Evolutionary conservation across 176 grass and related monocot genomes (phyloP).

Genomic region (Triticum turgidum): DNA sequence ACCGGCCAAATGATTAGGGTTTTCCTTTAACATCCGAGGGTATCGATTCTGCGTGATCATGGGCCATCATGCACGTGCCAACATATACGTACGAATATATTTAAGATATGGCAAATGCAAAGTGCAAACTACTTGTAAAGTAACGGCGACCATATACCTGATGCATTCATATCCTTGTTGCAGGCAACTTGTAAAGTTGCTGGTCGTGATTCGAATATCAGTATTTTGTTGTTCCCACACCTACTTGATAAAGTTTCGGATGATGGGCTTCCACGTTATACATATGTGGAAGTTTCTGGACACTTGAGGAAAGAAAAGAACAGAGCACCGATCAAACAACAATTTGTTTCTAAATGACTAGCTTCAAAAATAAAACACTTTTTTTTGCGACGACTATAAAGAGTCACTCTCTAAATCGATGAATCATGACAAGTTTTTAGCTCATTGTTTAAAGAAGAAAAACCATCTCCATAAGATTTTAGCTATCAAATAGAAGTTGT

Average conservation of each 20-base stretch:
- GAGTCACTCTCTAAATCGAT: too few relatives aligned
- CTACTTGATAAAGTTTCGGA: not conserved
- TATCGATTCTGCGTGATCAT: not conserved
- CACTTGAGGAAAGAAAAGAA: not conserved
- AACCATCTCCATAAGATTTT: too few relatives aligned
- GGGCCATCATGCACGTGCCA: not conserved
- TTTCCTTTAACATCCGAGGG: not conserved
- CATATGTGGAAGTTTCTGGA: not conserved
- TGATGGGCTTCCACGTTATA: not conserved
- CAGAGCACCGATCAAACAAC: not conserved
- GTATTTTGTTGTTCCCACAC: not conserved
- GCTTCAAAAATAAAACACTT: too few relatives aligned
- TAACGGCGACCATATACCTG: not conserved
- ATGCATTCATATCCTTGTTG: not conserved
- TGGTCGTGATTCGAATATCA: constrained; percentile 2
- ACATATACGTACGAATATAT: not conserved
- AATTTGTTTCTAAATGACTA: too few relatives aligned
- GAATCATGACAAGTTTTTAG: too few relatives aligned
- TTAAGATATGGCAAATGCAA: not conserved
- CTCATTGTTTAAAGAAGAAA: too few relatives aligned
- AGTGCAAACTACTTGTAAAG: not conserved
- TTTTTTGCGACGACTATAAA: too few relatives aligned
- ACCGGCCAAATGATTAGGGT: not conserved
- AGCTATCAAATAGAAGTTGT: too few relatives aligned
- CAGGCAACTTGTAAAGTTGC: not conserved